Percentiles rank a stretch among this genome's conserved stretches.
These are phyloP conservation scores for Jackrogersella minutella DNA, from an alignment of 495 filamentous ascomycete species.

Conservation along the genomic window DNA sequence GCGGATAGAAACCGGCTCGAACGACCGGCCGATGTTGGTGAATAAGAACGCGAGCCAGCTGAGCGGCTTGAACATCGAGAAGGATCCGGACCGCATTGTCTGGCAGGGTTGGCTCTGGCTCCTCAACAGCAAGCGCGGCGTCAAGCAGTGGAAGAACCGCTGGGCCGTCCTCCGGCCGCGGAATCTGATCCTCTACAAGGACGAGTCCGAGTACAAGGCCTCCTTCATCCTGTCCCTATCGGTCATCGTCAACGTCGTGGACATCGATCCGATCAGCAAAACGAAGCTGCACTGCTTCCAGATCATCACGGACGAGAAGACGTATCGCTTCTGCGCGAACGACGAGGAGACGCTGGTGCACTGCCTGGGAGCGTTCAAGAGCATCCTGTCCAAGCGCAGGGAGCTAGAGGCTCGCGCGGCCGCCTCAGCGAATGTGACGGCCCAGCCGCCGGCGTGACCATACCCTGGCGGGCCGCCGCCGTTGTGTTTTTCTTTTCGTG, in stretches of 20 bases:
- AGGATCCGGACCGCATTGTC: slow-evolving; percentile 75
- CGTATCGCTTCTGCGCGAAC: slow-evolving; percentile 82
- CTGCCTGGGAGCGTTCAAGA: slow-evolving; percentile 91
- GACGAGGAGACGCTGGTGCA: slow-evolving; percentile 84
- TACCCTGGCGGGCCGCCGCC: slow-evolving; percentile 11
- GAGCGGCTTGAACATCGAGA: slow-evolving; percentile 60
- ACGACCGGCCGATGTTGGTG: slow-evolving; percentile 39
- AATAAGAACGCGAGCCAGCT: slow-evolving; percentile 65
- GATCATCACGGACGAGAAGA: slow-evolving; percentile 93
- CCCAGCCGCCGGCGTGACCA: slow-evolving; percentile 19
- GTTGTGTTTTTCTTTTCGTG: slow-evolving; percentile 37
- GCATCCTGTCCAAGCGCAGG: slow-evolving; percentile 76
- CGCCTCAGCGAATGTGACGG: slow-evolving; percentile 34
- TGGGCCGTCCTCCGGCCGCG: slow-evolving; percentile 93
- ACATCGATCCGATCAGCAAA: slow-evolving; percentile 85
- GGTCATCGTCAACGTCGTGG: slow-evolving; percentile 88
- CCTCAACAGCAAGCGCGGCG: slow-evolving; percentile 83
- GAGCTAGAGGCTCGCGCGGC: slow-evolving; percentile 56
- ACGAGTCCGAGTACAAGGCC: slow-evolving; percentile 89
- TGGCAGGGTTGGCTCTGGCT: slow-evolving; percentile 92
- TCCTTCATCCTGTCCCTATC: slow-evolving; percentile 81
- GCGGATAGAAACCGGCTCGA: slow-evolving; percentile 28
- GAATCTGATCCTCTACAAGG: slow-evolving; percentile 90
- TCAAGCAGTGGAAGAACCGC: slow-evolving; percentile 92
- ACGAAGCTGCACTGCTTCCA: slow-evolving; percentile 90